These are phyloP conservation scores for Heimioporus retisporus DNA, from an alignment of 1,284 basidiomycete species.

Conservation along the genomic window DNA sequence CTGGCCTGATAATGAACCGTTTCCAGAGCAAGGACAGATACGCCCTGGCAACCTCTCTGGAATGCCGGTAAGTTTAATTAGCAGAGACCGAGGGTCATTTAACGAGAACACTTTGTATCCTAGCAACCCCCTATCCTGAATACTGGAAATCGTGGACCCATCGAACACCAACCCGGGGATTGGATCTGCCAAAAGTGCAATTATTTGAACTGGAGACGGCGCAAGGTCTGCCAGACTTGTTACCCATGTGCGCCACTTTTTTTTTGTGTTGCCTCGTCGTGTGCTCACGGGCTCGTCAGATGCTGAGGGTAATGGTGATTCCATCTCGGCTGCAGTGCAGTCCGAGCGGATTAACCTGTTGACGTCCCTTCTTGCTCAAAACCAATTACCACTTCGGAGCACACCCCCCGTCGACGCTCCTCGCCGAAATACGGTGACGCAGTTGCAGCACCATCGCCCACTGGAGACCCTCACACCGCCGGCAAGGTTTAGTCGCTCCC, in stretches of 20 bases:
- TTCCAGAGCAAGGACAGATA: slow-evolving; percentile 82
- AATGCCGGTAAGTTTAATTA: slow-evolving; percentile 57
- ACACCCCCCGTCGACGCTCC: slow-evolving; percentile 37
- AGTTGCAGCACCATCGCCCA: slow-evolving; percentile 49
- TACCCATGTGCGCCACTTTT: slow-evolving; percentile 67
- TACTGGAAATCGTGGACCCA: slow-evolving; percentile 90
- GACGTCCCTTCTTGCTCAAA: slow-evolving; percentile 72
- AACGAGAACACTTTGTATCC: slow-evolving; percentile 8
- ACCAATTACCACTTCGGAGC: slow-evolving; percentile 44
- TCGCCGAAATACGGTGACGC: slow-evolving; percentile 58
- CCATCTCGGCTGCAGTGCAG: slow-evolving; percentile 82
- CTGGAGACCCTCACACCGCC: slow-evolving; percentile 48
- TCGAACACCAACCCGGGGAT: slow-evolving; percentile 90
- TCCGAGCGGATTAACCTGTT: slow-evolving; percentile 84
- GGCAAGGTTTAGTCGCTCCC: slow-evolving; percentile 55
- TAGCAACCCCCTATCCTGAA: slow-evolving; percentile 89
- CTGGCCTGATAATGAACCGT: slow-evolving; percentile 87
- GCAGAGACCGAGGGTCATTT: not conserved
- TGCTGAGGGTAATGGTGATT: slow-evolving; percentile 87
- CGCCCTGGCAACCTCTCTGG: slow-evolving; percentile 66
- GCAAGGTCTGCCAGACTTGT: slow-evolving; percentile 92
- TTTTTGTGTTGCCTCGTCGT: slow-evolving; percentile 1
- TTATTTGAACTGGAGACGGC: slow-evolving; percentile 87
- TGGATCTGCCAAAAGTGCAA: slow-evolving; percentile 90
- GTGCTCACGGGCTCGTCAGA: slow-evolving; percentile 53